Conservation (phyloP, 441 rosid genomes). For the Geranium incanum region DNA sequence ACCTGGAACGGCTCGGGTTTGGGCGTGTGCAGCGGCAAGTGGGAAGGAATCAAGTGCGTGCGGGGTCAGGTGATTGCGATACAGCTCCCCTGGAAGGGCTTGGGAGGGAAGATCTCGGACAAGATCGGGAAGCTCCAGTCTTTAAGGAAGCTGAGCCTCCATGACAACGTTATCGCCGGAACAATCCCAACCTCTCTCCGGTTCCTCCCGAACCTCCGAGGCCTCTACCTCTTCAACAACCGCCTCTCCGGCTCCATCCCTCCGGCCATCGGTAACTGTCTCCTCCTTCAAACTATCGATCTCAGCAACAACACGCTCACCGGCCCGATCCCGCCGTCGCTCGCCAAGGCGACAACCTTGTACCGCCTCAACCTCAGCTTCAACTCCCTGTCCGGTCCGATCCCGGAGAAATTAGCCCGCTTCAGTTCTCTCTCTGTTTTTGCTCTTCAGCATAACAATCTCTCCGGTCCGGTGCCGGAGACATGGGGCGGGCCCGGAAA, state of each 20-base stretch:
- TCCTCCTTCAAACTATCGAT: conserved; percentile 48
- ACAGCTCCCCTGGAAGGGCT: conserved; percentile 60
- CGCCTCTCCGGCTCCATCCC: conserved; percentile 55
- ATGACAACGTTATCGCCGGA: conserved; percentile 46
- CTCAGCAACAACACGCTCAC: conserved; percentile 46
- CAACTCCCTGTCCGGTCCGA: conserved; percentile 42
- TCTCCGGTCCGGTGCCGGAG: conserved; percentile 47
- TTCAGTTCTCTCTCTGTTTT: conserved; percentile 43
- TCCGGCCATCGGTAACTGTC: conserved; percentile 47
- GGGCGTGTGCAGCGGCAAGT: conserved; percentile 49
- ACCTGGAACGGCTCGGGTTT: conserved; percentile 49
- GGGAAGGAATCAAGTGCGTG: conserved; percentile 64
- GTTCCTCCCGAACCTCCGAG: conserved; percentile 48
- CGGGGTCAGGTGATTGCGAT: conserved; percentile 53
- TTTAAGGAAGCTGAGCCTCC: conserved; percentile 55
- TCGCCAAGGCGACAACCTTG: conserved; percentile 46
- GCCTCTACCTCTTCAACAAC: conserved; percentile 61
- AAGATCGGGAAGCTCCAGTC: conserved; percentile 53
- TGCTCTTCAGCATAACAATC: conserved; percentile 49
- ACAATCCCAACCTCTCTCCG: conserved; percentile 52
- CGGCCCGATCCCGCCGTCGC: conserved; percentile 42
- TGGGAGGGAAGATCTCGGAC: conserved; percentile 53
- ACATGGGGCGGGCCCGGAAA: conserved; percentile 23
- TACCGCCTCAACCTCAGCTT: conserved; percentile 51
- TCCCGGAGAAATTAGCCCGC: conserved; percentile 38